Conservation (phyloP, 2,329 filamentous ascomycete genomes). For the Gaeumannomyces tritici region DNA sequence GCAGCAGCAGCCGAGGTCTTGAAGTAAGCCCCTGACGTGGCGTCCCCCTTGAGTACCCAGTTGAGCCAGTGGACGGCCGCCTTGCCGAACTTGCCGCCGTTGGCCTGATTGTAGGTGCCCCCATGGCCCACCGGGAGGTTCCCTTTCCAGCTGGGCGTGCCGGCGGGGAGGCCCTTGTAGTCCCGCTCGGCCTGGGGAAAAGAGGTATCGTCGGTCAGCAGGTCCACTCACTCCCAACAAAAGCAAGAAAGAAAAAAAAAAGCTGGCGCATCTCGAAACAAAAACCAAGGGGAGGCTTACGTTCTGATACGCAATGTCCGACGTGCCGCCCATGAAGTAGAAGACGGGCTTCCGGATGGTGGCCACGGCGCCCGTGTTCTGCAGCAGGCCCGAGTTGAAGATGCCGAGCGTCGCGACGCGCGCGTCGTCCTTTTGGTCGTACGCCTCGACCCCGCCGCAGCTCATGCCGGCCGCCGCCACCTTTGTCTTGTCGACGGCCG, state of each 20-base stretch:
- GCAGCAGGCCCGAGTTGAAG: slow-evolving; percentile 14
- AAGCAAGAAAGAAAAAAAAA: background rate
- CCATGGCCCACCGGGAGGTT: background rate
- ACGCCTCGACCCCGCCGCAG: slow-evolving; percentile 21
- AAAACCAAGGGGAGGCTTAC: background rate
- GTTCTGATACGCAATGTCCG: slow-evolving; percentile 1
- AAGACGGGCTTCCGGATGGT: slow-evolving; percentile 5
- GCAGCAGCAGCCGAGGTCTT: background rate
- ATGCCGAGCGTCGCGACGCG: slow-evolving; percentile 14
- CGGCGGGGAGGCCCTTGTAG: slow-evolving; percentile 1
- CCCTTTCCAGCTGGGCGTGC: slow-evolving; percentile 1
- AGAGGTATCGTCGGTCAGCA: background rate
- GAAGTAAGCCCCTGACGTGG: background rate
- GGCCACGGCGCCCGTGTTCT: background rate
- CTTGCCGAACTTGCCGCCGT: slow-evolving; percentile 3
- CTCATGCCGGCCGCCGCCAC: slow-evolving; percentile 18
- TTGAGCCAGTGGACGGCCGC: background rate
- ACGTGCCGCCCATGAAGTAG: slow-evolving; percentile 4
- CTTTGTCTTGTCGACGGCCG: slow-evolving; percentile 13
- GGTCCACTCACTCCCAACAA: too few relatives aligned
- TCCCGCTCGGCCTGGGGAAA: slow-evolving; percentile 1
- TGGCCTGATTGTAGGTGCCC: background rate
- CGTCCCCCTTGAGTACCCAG: background rate
- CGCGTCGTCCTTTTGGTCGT: slow-evolving; percentile 10
- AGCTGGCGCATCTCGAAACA: too few relatives aligned